A percentile compares a stretch with the other conserved stretches of the same genome.
Conservation (phyloP, 345 rosid genomes). For the Populus pruinosa region DNA sequence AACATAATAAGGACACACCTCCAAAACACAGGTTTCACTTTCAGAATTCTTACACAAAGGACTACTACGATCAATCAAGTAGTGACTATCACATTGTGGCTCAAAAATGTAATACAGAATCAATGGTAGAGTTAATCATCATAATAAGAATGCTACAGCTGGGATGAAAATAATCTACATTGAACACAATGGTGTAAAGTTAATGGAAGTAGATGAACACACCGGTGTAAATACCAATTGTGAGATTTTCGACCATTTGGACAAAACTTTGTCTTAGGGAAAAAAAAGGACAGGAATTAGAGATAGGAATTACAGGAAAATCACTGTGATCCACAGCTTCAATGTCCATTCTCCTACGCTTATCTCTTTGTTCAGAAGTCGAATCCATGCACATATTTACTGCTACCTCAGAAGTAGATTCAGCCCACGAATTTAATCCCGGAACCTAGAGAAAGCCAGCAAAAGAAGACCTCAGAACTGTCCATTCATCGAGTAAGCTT, state of each 20-base stretch:
- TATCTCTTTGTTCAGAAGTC: conserved; percentile 55
- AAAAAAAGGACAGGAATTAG: neutral
- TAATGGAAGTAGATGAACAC: neutral
- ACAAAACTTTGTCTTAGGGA: too few species aligned
- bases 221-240: neutral
- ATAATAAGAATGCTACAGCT: neutral
- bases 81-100: neutral
- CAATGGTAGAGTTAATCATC: neutral
- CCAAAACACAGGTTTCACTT: neutral
- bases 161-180: too few species aligned
- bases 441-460: conserved; percentile 53
- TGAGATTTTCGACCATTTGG: neutral
- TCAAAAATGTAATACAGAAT: neutral
- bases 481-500: neutral
- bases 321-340: conserved; percentile 52
- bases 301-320: conserved; percentile 24
- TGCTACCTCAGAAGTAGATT: conserved; percentile 37
- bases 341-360: conserved; percentile 62
- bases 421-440: conserved; percentile 74
- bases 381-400: conserved; percentile 24
- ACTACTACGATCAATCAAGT: neutral
- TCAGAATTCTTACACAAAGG: neutral
- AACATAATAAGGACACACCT: neutral
- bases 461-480: neutral
- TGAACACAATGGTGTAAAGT: too few species aligned